These are phyloP conservation scores for Crucibulum laeve DNA, from an alignment of 768 basidiomycete genomes.

Conservation along the genomic window DNA sequence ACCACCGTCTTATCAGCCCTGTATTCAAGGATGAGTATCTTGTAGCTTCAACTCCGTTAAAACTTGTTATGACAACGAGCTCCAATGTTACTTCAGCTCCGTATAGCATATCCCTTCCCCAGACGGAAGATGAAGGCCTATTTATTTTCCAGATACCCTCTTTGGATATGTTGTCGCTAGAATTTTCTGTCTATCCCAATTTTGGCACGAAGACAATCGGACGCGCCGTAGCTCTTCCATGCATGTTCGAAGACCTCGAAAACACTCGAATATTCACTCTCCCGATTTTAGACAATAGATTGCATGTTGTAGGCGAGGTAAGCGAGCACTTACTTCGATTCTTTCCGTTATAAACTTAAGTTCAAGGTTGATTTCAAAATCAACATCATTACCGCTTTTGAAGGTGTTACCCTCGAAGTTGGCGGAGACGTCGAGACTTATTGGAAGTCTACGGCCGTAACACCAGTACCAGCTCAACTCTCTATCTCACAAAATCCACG, in stretches of 20 bases:
- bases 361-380: constrained; percentile 82
- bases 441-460: constrained; percentile 82
- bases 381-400: constrained; percentile 83
- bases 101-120: constrained; percentile 84
- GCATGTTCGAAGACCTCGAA: constrained; percentile 56
- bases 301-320: constrained; percentile 94
- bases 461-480: constrained; percentile 38
- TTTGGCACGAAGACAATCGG: constrained; percentile 98
- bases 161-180: constrained; percentile 69
- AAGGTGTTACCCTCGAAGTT: constrained; percentile 88
- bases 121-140: constrained; percentile 62
- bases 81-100: constrained; percentile 83
- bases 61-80: constrained; percentile 91
- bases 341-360: constrained; percentile 7
- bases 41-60: constrained; percentile 77
- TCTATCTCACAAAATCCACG: constrained; percentile 33
- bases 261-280: constrained; percentile 53
- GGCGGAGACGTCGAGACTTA: constrained; percentile 97
- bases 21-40: constrained; percentile 63
- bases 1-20: constrained; percentile 70
- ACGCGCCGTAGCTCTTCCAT: constrained; percentile 81
- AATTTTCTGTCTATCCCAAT: constrained; percentile 95
- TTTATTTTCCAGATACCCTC: constrained; percentile 86
- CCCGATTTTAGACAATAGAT: constrained; percentile 87
- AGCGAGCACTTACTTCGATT: constrained; percentile 10